Evolutionary conservation across 2,329 filamentous ascomycete genomes (phyloP), one percentile per base, ranked within the genome.

Genomic region (Trichoderma semiorbis): DNA sequence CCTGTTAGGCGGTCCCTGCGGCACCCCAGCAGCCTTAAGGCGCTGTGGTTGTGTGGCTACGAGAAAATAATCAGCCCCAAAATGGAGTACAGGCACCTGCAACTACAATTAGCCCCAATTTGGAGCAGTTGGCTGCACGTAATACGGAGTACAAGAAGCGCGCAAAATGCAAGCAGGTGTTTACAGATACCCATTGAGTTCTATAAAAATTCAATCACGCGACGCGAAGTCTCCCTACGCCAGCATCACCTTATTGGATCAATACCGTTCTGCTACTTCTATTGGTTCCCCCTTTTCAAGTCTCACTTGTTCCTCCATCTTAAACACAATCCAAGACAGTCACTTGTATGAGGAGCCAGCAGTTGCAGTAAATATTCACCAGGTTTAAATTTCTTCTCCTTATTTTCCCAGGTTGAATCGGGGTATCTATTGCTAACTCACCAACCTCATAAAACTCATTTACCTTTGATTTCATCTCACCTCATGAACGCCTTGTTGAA

Each of bases 401-500:
- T 61, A 60, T 50, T 68, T 68, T 69, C 71, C 71, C 66, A 72
- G 71, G 71, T 72, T 72, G 71, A 72, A 72, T 72, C 61, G 71
- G 65, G 71, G 71, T 72, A 72, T 72, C 58, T 71, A 71, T 60
- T 57, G 21, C 50, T 55, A 50, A 70, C 68, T 70, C 28, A 30
- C 53, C 39, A 57, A 53, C 53, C 66, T 69, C 66, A 58, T 66
- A 47, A 67, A 67, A 65, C 67, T 72, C 66, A 65, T 53, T 63
- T 61, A 18, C 53, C 67, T 55, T 53, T 36, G 32, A 43, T 73
- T 72, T 67, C 58, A 62, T 63, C 68, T 72, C 71, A 69, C 60
- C 71, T 55, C 65, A 69, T 60, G 57, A 72, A 72, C 66, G 71
- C 71, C 66, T 65, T 72, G 71, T 72, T 72, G 71, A 72, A 72